phyloP scores from a whole-genome alignment of 2,329 filamentous ascomycete genomes.

The Colletotrichum higginsianum region DNA sequence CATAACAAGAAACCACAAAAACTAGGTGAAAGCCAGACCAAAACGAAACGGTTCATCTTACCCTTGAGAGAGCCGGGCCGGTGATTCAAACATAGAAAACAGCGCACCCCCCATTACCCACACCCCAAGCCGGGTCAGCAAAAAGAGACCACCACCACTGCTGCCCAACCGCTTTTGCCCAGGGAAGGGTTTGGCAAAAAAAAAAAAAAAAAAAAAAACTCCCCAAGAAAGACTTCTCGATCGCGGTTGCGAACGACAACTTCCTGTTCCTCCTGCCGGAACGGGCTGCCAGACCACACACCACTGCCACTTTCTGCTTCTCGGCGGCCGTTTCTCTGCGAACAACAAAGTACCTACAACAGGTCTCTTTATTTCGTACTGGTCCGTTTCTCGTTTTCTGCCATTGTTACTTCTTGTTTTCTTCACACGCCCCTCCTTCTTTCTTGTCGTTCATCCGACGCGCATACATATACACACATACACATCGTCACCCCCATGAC shows the following conservation, averaged over 20 bases:
- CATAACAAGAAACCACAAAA: background rate
- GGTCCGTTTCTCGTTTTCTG: slow-evolving; percentile 21
- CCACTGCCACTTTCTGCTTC: slow-evolving; percentile 29
- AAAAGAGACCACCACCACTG: slow-evolving; percentile 36
- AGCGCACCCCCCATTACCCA: slow-evolving; percentile 25
- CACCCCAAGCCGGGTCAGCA: slow-evolving; percentile 8
- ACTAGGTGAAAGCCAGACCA: slow-evolving; percentile 1
- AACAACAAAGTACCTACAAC: background rate
- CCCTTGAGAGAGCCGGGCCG: slow-evolving; percentile 6
- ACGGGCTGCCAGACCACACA: slow-evolving; percentile 19
- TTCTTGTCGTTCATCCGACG: slow-evolving; percentile 23
- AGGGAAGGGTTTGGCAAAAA: background rate
- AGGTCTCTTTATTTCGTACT: slow-evolving; percentile 6
- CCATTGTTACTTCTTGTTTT: slow-evolving; percentile 13
- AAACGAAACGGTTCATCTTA: slow-evolving; percentile 21
- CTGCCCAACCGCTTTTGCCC: slow-evolving; percentile 38
- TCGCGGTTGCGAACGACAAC: slow-evolving; percentile 40
- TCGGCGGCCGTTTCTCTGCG: background rate
- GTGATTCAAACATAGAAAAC: slow-evolving; percentile 7
- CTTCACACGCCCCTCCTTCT: slow-evolving; percentile 25
- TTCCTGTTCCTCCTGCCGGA: slow-evolving; percentile 30
- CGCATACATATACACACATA: background rate
- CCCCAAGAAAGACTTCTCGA: slow-evolving; percentile 38
- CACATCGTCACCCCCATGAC: slow-evolving; percentile 28
- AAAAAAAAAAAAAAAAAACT: slow-evolving; percentile 12